phyloP scores from a whole-genome alignment of 176 grass and related monocot species.

The Saccharum spontaneum region DNA sequence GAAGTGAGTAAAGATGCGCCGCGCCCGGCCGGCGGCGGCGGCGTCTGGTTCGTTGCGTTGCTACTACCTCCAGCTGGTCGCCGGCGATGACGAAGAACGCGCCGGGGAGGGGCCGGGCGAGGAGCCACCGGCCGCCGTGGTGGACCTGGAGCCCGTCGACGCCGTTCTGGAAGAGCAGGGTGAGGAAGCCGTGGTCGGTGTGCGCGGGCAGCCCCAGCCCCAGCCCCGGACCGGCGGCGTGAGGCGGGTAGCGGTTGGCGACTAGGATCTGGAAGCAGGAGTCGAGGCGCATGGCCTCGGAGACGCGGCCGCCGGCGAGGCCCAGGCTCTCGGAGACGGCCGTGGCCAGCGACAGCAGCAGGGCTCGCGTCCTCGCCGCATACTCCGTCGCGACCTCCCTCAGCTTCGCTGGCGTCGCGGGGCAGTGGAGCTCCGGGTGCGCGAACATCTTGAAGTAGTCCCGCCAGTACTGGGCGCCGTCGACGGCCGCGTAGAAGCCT shows the following conservation, averaged over 20 bases:
- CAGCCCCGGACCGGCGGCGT: slow-evolving; percentile 16
- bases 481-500: slow-evolving; percentile 53
- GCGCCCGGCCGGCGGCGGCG: too few species aligned
- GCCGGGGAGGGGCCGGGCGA: slow-evolving; percentile 56
- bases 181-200: slow-evolving; percentile 77
- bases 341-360: slow-evolving; percentile 45
- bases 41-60: neutral
- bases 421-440: slow-evolving; percentile 65
- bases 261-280: slow-evolving; percentile 64
- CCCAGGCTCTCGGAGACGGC: slow-evolving; percentile 64
- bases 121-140: slow-evolving; percentile 52
- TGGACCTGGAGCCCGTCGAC: slow-evolving; percentile 69
- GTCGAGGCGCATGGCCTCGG: slow-evolving; percentile 43
- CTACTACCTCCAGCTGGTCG: slow-evolving; percentile 82
- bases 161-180: slow-evolving; percentile 73
- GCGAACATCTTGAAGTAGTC: slow-evolving; percentile 74
- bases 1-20: neutral
- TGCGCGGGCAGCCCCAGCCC: slow-evolving; percentile 35
- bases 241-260: slow-evolving; percentile 60
- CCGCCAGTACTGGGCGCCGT: slow-evolving; percentile 47
- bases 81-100: slow-evolving; percentile 72
- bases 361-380: slow-evolving; percentile 33
- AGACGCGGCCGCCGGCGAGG: slow-evolving; percentile 36
- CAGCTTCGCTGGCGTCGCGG: slow-evolving; percentile 36
- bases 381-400: slow-evolving; percentile 54